Percentiles rank a stretch among this genome's conserved stretches.
Evolutionary conservation across 345 rosid genomes (phyloP).

Genomic region (Viola odorata): DNA sequence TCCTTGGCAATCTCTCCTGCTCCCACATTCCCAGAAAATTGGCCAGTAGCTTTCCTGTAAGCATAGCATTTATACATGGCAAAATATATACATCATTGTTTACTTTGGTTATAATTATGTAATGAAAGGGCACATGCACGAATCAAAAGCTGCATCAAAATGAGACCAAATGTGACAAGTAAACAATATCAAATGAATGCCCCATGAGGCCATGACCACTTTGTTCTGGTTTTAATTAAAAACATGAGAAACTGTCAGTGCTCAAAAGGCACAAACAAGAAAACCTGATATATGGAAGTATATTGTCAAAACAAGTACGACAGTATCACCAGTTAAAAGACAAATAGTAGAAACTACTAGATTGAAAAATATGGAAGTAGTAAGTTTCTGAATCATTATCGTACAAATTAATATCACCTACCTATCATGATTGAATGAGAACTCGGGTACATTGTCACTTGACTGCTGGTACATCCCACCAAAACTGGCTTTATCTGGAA

Average conservation of each 20-base stretch:
- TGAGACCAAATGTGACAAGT: too few relatives aligned
- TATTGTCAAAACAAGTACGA: neutral
- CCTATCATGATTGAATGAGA: conserved; percentile 31
- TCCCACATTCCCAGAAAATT: conserved; percentile 4
- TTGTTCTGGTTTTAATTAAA: too few relatives aligned
- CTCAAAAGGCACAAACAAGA: too few relatives aligned
- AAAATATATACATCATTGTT: too few relatives aligned
- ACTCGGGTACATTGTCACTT: conserved; percentile 23
- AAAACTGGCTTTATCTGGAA: conserved; percentile 14
- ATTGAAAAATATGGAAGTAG: neutral
- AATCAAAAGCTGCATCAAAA: too few relatives aligned
- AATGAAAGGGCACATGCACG: too few relatives aligned
- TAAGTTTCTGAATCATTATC: neutral
- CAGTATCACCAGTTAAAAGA: neutral
- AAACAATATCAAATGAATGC: too few relatives aligned
- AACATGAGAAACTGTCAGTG: too few relatives aligned
- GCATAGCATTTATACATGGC: neutral
- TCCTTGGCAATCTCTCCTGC: conserved; percentile 20
- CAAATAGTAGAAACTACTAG: conserved; percentile 2
- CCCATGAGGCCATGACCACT: too few relatives aligned
- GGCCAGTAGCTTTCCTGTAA: conserved; percentile 26
- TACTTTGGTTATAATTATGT: too few relatives aligned
- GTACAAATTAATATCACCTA: conserved; percentile 13
- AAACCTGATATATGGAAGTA: too few relatives aligned
- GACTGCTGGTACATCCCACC: conserved; percentile 20